Conservation (phyloP, 1,284 basidiomycete genomes). For the Testicularia cyperi region DNA sequence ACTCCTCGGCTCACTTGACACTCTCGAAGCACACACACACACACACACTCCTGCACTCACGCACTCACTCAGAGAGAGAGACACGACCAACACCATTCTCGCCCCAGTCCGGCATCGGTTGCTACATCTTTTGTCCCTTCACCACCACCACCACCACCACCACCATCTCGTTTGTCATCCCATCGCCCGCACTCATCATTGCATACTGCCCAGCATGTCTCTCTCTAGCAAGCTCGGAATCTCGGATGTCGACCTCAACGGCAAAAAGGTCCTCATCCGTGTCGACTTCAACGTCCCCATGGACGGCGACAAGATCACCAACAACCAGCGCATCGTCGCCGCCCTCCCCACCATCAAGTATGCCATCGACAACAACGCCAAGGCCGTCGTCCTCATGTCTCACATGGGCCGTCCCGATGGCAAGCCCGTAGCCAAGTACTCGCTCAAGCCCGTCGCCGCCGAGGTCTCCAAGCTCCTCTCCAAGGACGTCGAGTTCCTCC, state of each 20-base stretch:
- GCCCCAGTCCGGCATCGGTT: neutral
- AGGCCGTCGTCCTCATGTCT: slow-evolving; percentile 89
- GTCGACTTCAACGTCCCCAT: slow-evolving; percentile 98
- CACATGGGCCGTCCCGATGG: slow-evolving; percentile 97
- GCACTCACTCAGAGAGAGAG: too few relatives aligned
- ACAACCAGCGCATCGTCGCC: slow-evolving; percentile 90
- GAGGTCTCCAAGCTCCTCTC: slow-evolving; percentile 62
- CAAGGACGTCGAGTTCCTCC: slow-evolving; percentile 71
- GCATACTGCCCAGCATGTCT: slow-evolving; percentile 70
- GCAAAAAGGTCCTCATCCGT: slow-evolving; percentile 72
- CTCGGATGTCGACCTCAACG: slow-evolving; percentile 85
- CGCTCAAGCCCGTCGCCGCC: slow-evolving; percentile 76
- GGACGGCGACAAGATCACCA: slow-evolving; percentile 81
- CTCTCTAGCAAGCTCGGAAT: slow-evolving; percentile 79
- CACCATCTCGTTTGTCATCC: slow-evolving; percentile 1
- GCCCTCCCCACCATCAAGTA: slow-evolving; percentile 95
- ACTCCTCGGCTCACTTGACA: too few relatives aligned
- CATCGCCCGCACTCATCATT: neutral
- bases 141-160: slow-evolving; percentile 1
- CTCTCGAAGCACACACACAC: too few relatives aligned
- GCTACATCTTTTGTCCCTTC: neutral
- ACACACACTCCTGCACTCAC: too few relatives aligned
- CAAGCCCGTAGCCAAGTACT: slow-evolving; percentile 83
- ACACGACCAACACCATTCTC: too few relatives aligned
- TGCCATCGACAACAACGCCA: slow-evolving; percentile 83